phyloP scores from a whole-genome alignment of 2,329 filamentous ascomycete genomes.

The Phoma sp. region DNA sequence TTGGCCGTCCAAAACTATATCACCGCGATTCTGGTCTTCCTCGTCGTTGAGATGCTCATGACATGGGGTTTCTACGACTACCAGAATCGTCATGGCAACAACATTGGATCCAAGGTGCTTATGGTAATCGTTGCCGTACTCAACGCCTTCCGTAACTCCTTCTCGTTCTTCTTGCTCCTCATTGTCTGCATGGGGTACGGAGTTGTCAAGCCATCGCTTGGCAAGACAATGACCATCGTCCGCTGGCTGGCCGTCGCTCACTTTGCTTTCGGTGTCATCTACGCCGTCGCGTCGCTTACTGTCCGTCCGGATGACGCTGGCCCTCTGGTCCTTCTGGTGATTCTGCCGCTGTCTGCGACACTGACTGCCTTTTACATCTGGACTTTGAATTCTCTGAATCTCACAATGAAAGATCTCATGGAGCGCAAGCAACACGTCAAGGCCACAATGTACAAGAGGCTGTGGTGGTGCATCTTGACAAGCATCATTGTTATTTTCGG shows the following conservation, averaged over 20 bases:
- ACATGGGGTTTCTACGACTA: slow-evolving; percentile 99
- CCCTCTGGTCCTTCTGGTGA: slow-evolving; percentile 88
- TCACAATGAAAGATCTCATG: slow-evolving; percentile 93
- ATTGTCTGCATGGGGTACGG: slow-evolving; percentile 99
- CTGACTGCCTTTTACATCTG: slow-evolving; percentile 98
- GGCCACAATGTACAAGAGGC: slow-evolving; percentile 93
- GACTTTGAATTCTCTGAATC: slow-evolving; percentile 94
- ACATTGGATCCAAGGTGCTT: slow-evolving; percentile 79
- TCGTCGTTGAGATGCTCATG: slow-evolving; percentile 95
- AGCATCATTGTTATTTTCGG: slow-evolving; percentile 95
- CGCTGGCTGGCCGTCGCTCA: slow-evolving; percentile 89
- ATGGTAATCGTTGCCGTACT: slow-evolving; percentile 91
- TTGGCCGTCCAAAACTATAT: slow-evolving; percentile 98
- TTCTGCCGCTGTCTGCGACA: slow-evolving; percentile 88
- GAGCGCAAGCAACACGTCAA: slow-evolving; percentile 94
- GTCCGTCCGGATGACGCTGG: slow-evolving; percentile 89
- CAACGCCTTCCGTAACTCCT: slow-evolving; percentile 93
- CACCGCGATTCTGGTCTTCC: slow-evolving; percentile 91
- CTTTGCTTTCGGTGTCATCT: slow-evolving; percentile 93
- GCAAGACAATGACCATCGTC: slow-evolving; percentile 92
- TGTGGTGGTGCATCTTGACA: slow-evolving; percentile 96
- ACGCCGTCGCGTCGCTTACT: slow-evolving; percentile 86
- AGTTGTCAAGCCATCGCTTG: slow-evolving; percentile 91
- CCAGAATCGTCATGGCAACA: slow-evolving; percentile 87
- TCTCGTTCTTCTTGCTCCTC: slow-evolving; percentile 95